phyloP scores from a whole-genome alignment of 805 yeast genomes.

The Candida tallmaniae region DNA sequence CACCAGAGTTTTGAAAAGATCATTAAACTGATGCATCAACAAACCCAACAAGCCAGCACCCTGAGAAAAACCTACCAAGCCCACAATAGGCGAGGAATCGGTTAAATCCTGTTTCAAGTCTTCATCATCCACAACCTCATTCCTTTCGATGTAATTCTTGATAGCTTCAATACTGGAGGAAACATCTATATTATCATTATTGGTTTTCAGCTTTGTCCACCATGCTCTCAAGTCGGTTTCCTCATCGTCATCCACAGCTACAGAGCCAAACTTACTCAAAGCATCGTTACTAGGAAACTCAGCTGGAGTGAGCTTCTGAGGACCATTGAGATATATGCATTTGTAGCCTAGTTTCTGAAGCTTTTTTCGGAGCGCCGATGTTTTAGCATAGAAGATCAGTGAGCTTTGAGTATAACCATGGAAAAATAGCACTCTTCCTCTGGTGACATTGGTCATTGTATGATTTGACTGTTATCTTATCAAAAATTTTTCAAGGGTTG shows the following conservation, averaged over 20 bases:
- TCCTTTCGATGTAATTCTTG: slow-evolving; percentile 47
- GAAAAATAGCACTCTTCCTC: slow-evolving; percentile 68
- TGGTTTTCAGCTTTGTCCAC: slow-evolving; percentile 57
- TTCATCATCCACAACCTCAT: slow-evolving; percentile 43
- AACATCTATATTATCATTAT: slow-evolving; percentile 42
- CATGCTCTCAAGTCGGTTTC: slow-evolving; percentile 55
- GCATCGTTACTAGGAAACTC: slow-evolving; percentile 73
- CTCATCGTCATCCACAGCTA: slow-evolving; percentile 25
- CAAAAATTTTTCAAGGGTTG: too few relatives aligned
- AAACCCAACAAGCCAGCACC: slow-evolving; percentile 88
- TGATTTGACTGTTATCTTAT: too few relatives aligned
- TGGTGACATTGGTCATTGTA: neutral
- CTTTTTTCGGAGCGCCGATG: slow-evolving; percentile 82
- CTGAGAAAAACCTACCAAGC: slow-evolving; percentile 88
- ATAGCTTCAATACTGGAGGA: slow-evolving; percentile 48
- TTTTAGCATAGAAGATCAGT: slow-evolving; percentile 76
- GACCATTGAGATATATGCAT: slow-evolving; percentile 76
- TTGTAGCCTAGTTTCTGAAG: slow-evolving; percentile 63
- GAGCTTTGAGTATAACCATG: slow-evolving; percentile 92
- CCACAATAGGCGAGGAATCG: slow-evolving; percentile 62
- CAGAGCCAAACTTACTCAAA: slow-evolving; percentile 45
- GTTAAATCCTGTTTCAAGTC: slow-evolving; percentile 12
- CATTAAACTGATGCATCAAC: slow-evolving; percentile 54
- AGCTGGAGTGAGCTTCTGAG: slow-evolving; percentile 56
- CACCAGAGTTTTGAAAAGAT: slow-evolving; percentile 45